Evolutionary conservation across 176 grass and related monocot genomes (phyloP), one percentile per base, ranked within the genome.

Genomic region (Aegilops umbellulata): DNA sequence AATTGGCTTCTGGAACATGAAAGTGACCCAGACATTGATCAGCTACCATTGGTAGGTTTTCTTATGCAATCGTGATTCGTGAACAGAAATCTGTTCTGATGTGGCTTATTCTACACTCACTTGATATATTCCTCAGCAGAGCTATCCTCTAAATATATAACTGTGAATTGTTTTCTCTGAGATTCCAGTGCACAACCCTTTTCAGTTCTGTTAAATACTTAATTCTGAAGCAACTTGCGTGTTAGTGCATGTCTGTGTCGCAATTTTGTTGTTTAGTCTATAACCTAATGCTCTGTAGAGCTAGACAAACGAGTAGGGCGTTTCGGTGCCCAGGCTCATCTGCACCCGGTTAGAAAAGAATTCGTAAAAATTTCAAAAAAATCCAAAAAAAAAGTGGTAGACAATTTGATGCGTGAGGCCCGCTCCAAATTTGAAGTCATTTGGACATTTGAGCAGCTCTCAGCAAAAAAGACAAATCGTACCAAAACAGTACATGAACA

Each of bases 1-100:
- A 86, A 88, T 46, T 98, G 97, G 97, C 78, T 94, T 85, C 74
- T 95, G n/a, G 92, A 94, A 75, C 97, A 98, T 94, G 93, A 98
- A 87, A 88, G 80, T 88, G 94, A 95, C 69, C 83, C 94, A 76
- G 90, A 94, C 69, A 94, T 95, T 87, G 97, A 98, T 85, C 90
- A 88, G 84, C 79, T 90, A 66, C 92, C 90, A 80, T 42, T 78
- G 90, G 97, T 98, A 92, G 32, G 84, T 63, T 89, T 68, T 87
- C 41, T 55, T 76, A 55, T 31, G 29, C 2, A 23, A 65, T 58
- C 32, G 17, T 39, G 67, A 76, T 83, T 78, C 22, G 57, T 75
- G 34, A 55, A 23, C 49, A 64, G 23, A 63, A 42, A 13, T 80
- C 39, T 60, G 64, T 65, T 89, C 12, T 80, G 12, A 25, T 84